Evolutionary conservation across 306 rosid genomes (phyloP), one percentile per base, ranked within the genome.

Genomic region (Trifolium fragiferum): DNA sequence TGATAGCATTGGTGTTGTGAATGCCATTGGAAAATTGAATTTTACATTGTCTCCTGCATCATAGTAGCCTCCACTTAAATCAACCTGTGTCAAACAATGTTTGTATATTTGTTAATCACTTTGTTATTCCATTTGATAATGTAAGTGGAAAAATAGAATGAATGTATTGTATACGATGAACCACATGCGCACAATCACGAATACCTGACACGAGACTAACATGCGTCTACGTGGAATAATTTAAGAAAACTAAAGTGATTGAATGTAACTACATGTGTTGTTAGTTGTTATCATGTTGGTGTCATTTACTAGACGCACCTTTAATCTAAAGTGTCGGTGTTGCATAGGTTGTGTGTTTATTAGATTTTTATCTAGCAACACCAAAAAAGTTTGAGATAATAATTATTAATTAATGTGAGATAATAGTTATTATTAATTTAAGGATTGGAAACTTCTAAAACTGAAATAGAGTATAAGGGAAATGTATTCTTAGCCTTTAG

Each of bases 31-130:
- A 7, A 94, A 82, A 55, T 94, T 94, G 87, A 94, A 94, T 37
- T 94, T 94, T 5, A 94, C 89, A 23, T 94, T 94, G 87, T 94
- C 98, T 25, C 98, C 98, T 15, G 96, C 98, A 60, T 91, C 97
- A 71, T 94, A 88, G 82, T 94, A 94, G 2, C 97, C 98, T 58
- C 98, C 97, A 8, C 74, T 84, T 70, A 94, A 84, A 67, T 94
- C 96, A 86, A 94, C 98, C 97, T 94, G 76, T 88, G 70, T 38
- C 4, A 75, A 27, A 64, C 10, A 25, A 64, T 19, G n/a, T n/a
- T n/a, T n/a, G 20, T 75, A 11, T 44, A 2, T 66, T 6, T 74
- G 68, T 68, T 10, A 79, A 79, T 40, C 2, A 33, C 64, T 73
- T 30, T 33, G 7, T 54, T 20, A 23, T 72, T 55, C 66, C 57